Base-by-base conservation (phyloP, 1,284 basidiomycete genomes). In the Agroathelia rolfsii region DNA sequence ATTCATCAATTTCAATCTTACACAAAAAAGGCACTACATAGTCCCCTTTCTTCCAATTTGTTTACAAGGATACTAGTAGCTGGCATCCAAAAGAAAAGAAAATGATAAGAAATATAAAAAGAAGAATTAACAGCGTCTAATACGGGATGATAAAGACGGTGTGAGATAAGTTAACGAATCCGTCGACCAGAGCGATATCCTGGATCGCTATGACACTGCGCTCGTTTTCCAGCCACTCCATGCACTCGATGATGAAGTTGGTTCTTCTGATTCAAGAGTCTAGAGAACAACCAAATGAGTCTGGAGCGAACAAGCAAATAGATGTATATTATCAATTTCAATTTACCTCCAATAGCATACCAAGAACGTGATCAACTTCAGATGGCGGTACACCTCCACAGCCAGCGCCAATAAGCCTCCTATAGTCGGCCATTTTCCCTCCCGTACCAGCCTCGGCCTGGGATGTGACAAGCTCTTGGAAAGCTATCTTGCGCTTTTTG, bases 401-500 rank as follows among this genome's bases (percentile, higher is more conserved):
- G 0, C 86, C 88, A 8, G 87, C 76, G 12, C 82, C 80, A 46
- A 95, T 88, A 34, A 95, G 57, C 40, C 79, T 67, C 42, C 89
- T 66, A 53, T 95, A 96, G 44, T 92, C 83, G 2, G 74, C 69
- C 74, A 95, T 90, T 40, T 79, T 70, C 14, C 85, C 86, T 18
- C 81, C 77, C 1, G 89, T 94, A 5, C 90, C 90, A 9, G 85
- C 78, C 57, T 90, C 87, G 12, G 86, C 81, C 52, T 89, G 86
- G 51, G 82, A 80, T 34, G 68, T 72, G 18, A 85, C 84, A 41
- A 86, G 61, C 41, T 76, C 70, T 28, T 79, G 76, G 45, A 93
- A 88, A 40, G 76, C 62, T 15, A 66, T 68, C 46, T 70, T 74
- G 47, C 85, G 69, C 45, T 77, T 71, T 51, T 72, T 75, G 36